A percentile compares a stretch with the other conserved stretches of the same genome.
Evolutionary conservation across 306 rosid genomes (phyloP).

Genomic region (Erythrophleum fordii): DNA sequence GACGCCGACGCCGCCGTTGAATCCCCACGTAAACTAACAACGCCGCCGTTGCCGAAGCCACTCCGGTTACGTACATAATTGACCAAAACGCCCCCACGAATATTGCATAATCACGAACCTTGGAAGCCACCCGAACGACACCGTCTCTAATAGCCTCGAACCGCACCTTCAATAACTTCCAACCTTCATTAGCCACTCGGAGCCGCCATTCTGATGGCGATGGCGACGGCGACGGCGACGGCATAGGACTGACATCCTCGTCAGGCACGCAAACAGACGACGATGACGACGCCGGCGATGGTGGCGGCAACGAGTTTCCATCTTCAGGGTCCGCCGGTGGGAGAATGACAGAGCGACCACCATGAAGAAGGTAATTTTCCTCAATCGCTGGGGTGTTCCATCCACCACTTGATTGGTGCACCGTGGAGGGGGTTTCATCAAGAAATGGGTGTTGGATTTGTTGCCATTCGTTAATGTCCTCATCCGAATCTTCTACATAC

Average conservation of each 20-base stretch:
- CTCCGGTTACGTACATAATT: conserved; percentile 44
- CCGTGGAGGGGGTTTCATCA: conserved; percentile 14
- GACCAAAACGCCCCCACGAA: conserved; percentile 50
- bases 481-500: not conserved
- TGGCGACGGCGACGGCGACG: not conserved
- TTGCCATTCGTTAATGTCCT: conserved; percentile 50
- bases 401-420: conserved; percentile 3
- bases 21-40: conserved; percentile 36
- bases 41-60: conserved; percentile 24
- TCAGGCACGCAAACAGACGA: not conserved
- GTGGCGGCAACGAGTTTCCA: conserved; percentile 3
- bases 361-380: conserved; percentile 23
- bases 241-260: not conserved
- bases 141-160: conserved; percentile 42
- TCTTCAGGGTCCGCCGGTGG: conserved; percentile 6
- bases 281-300: conserved; percentile 5
- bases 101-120: conserved; percentile 29
- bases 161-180: conserved; percentile 44
- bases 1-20: conserved; percentile 29
- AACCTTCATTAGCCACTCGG: conserved; percentile 31
- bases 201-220: conserved; percentile 28
- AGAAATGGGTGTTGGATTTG: conserved; percentile 27
- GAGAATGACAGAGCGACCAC: not conserved
- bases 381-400: conserved; percentile 25
- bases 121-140: conserved; percentile 32